Base-by-base conservation (phyloP, 345 rosid genomes). In the Psidium guajava region DNA sequence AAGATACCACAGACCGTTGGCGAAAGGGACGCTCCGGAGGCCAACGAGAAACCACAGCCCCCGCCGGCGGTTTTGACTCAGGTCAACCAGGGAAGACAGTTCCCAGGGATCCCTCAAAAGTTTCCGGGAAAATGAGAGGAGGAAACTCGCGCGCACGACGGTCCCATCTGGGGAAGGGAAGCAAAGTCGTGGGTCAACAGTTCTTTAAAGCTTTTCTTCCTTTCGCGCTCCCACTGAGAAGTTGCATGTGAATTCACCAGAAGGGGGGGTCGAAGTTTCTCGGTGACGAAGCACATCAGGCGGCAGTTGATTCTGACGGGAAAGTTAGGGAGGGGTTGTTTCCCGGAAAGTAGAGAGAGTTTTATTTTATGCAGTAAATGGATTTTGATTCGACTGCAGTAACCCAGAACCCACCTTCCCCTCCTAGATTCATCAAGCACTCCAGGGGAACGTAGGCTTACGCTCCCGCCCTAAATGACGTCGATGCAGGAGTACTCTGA, bases 21-120 rank as follows among this genome's bases (percentile, higher is more conserved):
- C 44, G 18, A 5, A 8, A 28, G 15, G 44, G 47, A 49, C 15
- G 74, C 74, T 32, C 24, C 77, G 11, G 75, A 9, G 75, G 44
- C 44, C 11, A 2, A 24, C 6, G 44, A 8, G 44, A 16, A 64
- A 32, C 75, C 75, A 4, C 75, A 8, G 22, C 6, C 81, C 85
- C 82, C n/a, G 47, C 87, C 82, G 85, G 85, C 85, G 51, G 82
- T 86, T 22, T 5, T 83, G 87, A 89, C 89, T 83, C 81, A 9
- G 56, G 82, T 84, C 89, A 84, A 85, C 22, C 50, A 5, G n/a
- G n/a, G n/a, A n/a, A n/a, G n/a, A n/a, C n/a, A n/a, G n/a, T n/a
- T n/a, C n/a, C n/a, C n/a, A n/a, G n/a, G n/a, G n/a, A n/a, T n/a
- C n/a, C n/a, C n/a, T n/a, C n/a, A n/a, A n/a, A n/a, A n/a, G 18